A percentile compares a stretch with the other conserved stretches of the same genome.
Conservation (phyloP, 2,329 filamentous ascomycete species). For the Epicoccum sorghinum region DNA sequence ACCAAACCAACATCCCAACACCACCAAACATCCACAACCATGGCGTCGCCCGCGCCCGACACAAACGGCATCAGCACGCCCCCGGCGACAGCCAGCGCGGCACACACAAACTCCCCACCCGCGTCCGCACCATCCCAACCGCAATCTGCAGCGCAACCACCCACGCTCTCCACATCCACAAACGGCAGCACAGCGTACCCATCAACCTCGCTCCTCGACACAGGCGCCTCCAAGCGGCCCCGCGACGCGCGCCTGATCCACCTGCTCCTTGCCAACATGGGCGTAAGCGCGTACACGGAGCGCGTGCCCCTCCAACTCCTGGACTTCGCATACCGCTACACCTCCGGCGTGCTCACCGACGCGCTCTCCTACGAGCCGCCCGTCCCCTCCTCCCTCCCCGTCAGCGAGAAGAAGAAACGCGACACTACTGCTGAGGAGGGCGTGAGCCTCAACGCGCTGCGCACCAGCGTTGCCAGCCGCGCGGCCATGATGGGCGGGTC, state of each 20-base stretch:
- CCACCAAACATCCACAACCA: slow-evolving; percentile 20
- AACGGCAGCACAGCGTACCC: slow-evolving; percentile 35
- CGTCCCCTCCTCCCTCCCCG: slow-evolving; percentile 8
- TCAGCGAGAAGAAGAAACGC: slow-evolving; percentile 31
- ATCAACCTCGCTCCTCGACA: slow-evolving; percentile 41
- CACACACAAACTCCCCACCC: slow-evolving; percentile 39
- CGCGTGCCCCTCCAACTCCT: slow-evolving; percentile 82
- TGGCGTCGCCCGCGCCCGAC: slow-evolving; percentile 48
- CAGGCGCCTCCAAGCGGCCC: slow-evolving; percentile 59
- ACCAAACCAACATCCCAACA: not conserved
- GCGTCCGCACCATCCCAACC: slow-evolving; percentile 35
- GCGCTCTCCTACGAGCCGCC: slow-evolving; percentile 49
- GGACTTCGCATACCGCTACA: slow-evolving; percentile 86
- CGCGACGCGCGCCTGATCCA: slow-evolving; percentile 82
- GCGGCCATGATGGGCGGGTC: slow-evolving; percentile 50
- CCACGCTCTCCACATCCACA: slow-evolving; percentile 18
- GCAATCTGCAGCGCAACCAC: slow-evolving; percentile 22
- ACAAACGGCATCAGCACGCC: slow-evolving; percentile 50
- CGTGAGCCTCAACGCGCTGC: slow-evolving; percentile 70
- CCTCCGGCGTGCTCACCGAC: slow-evolving; percentile 72
- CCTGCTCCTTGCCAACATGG: slow-evolving; percentile 77
- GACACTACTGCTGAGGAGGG: slow-evolving; percentile 44
- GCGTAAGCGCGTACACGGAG: slow-evolving; percentile 79
- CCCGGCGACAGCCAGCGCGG: slow-evolving; percentile 39
- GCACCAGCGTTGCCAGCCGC: slow-evolving; percentile 73